Conservation (phyloP, 331 rosid genomes). For the Telfairia occidentalis region DNA sequence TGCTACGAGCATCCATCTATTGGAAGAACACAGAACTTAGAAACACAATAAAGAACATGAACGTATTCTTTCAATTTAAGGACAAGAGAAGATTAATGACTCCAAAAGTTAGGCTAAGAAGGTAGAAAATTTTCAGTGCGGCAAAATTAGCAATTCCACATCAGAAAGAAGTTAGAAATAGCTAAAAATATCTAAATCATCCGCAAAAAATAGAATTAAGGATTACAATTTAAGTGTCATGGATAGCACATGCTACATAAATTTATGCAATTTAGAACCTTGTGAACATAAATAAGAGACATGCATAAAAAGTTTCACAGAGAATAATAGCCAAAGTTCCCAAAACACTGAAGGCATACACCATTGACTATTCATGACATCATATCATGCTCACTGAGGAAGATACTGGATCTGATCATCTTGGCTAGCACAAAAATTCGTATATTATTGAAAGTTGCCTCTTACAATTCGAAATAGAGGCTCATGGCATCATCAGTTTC, state of each 20-base stretch:
- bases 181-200: neutral
- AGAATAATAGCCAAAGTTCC: neutral
- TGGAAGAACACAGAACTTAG: constrained; percentile 18
- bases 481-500: neutral
- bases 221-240: neutral
- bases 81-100: neutral
- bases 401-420: neutral
- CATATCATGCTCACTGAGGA: neutral
- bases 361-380: neutral
- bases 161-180: neutral
- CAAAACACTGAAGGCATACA: neutral
- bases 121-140: neutral
- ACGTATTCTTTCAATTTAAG: neutral
- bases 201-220: neutral
- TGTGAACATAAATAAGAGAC: too few species aligned
- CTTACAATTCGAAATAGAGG: neutral
- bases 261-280: neutral
- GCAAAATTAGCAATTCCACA: neutral
- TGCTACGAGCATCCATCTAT: constrained; percentile 78
- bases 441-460: neutral
- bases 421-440: neutral
- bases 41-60: neutral
- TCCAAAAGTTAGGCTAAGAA: neutral
- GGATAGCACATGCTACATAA: neutral
- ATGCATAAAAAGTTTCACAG: neutral